Evolutionary conservation across 192 early-diverging fungal genomes (phyloP), one percentile per base, ranked within the genome.

Genomic region (Gaertneriomyces semiglobifer): DNA sequence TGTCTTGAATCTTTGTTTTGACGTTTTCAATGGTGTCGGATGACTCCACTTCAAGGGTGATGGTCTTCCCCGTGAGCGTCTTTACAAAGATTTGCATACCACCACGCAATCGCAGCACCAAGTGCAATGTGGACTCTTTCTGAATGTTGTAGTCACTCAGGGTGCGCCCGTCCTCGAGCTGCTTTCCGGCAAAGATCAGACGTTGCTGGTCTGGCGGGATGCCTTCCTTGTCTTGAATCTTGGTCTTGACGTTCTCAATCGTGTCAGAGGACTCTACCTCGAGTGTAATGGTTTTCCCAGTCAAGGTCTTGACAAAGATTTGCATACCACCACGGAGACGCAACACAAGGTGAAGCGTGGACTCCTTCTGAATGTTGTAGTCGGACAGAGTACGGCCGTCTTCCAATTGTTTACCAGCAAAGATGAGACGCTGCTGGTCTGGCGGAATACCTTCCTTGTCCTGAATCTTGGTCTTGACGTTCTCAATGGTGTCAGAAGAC

Each of bases 51-150:
- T 71, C 69, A 0, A 71, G 61, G 0, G 92, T 94, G 74, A 94
- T 92, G 66, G 93, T 94, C 83, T 93, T 94, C 71, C 93, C 93
- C 11, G 93, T 94, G 7, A 94, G 79, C 8, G 93, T 95, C 86
- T 95, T 90, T 51, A 90, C 88, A 50, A 88, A 90, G 16, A 90
- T 88, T 46, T 88, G 86, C 88, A 88, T 88, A 54, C 76, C 76
- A 54, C 76, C 72, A 55, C 75, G 75, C 6, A 77, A 71, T 64
- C 88, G 82, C 66, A 85, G 81, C n/a, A 87, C 86, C 41, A 90
- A 77, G 74, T 88, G 87, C 33, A 90, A 75, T 56, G 89, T 90
- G 56, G 85, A 86, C 74, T 87, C 83, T 69, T 86, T 81, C 60
- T 86, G 79, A 67, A 89, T 84, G 77, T 83, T 80, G 78, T 81